Conservation (phyloP, 1,284 basidiomycete genomes). For the Malassezia dermatis region DNA sequence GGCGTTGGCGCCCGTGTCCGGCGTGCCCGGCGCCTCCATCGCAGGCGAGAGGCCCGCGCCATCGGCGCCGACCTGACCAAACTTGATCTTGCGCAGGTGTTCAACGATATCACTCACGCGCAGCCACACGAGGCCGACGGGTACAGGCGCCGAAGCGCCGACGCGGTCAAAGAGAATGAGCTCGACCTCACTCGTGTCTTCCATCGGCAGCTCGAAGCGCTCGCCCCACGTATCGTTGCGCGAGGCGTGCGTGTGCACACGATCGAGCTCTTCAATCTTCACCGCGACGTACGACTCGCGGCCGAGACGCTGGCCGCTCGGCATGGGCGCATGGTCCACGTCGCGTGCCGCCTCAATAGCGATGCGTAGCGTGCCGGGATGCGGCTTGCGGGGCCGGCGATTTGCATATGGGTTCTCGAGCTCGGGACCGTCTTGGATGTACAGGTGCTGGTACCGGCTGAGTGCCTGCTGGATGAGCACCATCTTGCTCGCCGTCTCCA, state of each 20-base stretch:
- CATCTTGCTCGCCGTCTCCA: conserved; percentile 93
- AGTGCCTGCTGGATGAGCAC: conserved; percentile 81
- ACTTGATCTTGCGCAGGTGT: conserved; percentile 82
- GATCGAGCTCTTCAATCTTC: conserved; percentile 90
- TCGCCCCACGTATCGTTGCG: conserved; percentile 95
- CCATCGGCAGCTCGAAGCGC: conserved; percentile 87
- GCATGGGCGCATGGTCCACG: conserved; percentile 79
- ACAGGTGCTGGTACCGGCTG: conserved; percentile 89
- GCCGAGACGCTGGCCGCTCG: conserved; percentile 48
- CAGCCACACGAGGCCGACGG: conserved; percentile 92
- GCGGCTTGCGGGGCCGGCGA: conserved; percentile 77
- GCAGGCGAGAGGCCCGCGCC: conserved; percentile 25
- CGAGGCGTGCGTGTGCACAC: conserved; percentile 80
- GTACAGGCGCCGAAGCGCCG: conserved; percentile 63
- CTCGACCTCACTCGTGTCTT: conserved; percentile 97
- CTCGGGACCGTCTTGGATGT: conserved; percentile 70
- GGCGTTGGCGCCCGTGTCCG: background rate
- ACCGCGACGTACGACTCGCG: conserved; percentile 80
- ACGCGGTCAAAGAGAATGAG: conserved; percentile 91
- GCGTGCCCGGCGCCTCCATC: conserved; percentile 45
- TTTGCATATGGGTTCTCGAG: conserved; percentile 56
- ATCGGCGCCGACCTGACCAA: conserved; percentile 54
- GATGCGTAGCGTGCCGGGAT: conserved; percentile 85
- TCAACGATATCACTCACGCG: conserved; percentile 90
- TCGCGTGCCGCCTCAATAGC: conserved; percentile 81